Evolutionary conservation across 2,329 filamentous ascomycete species (phyloP), one percentile per base, ranked within the genome.

Genomic region (Podosphaera aphanis): DNA sequence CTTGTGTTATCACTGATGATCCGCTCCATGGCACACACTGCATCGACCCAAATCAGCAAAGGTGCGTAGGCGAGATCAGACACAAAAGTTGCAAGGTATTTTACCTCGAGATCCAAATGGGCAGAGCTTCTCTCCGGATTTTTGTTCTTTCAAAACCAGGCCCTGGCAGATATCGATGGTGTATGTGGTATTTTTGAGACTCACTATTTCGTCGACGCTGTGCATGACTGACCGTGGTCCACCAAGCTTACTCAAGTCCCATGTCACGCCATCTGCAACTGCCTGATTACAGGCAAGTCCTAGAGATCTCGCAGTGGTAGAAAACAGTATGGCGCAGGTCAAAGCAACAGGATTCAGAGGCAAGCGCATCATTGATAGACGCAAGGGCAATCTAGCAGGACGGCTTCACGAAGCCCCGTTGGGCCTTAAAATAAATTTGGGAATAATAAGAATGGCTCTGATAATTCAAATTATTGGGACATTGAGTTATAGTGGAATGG

Each of bases 21-120:
- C 46, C 73, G 71, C 49, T 75, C 67, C 55, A 92, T 79, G 8
- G 71, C 83, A 63, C 86, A 93, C 36, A 88, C 83, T 83, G 10
- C 40, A 1, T 15, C 11, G 16, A 8, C 8, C 18, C 3, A 38
- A 51, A 52, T 42, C 35, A 18, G 38, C 38, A 23, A 13, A 11
- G 10, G 38, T 29, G 6, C 11, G 20, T 23, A 23, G 19, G 19
- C 38, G 38, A 41, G n/a, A 15, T 41, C 38, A 15, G 19, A 3
- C 10, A 10, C 11, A 6, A 21, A 23, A 23, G 15, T 23, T 41
- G 3, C 11, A 20, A 5, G 23, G 37, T 35, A 46, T n/a, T 66
- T 49, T 62, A 82, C 79, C 73, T 66, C 77, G 69, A 2, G 82
- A 77, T 36, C 76, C 77, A 41, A 70, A 69, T 0, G 74, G 77